A percentile compares a stretch with the other conserved stretches of the same genome.
These are phyloP conservation scores for Zostera marina DNA, from an alignment of 116 monocot species.

Conservation along the genomic window DNA sequence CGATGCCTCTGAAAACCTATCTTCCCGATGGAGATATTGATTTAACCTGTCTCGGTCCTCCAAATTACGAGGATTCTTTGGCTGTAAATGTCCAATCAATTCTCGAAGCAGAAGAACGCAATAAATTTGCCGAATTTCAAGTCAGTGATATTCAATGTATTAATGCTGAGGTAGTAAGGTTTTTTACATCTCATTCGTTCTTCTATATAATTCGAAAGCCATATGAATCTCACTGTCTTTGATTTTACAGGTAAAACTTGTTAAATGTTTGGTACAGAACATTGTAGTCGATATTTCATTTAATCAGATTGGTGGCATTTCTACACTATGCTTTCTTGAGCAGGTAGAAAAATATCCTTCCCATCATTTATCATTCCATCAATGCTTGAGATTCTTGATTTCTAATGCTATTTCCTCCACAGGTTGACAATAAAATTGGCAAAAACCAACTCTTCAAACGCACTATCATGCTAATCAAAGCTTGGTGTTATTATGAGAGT, in stretches of 20 bases:
- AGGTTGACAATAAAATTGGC: constrained; percentile 67
- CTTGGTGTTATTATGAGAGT: constrained; percentile 99
- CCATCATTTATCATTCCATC: background rate
- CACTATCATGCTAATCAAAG: constrained; percentile 89
- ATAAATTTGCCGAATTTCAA: constrained; percentile 70
- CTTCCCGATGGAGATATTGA: constrained; percentile 96
- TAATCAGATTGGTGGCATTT: constrained; percentile 86
- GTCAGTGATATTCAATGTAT: constrained; percentile 95
- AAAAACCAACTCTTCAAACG: constrained; percentile 84
- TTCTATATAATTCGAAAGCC: background rate
- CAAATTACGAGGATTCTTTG: constrained; percentile 60
- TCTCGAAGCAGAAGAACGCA: constrained; percentile 74
- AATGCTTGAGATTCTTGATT: constrained; percentile 1
- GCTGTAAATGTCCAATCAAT: constrained; percentile 50
- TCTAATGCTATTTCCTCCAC: background rate
- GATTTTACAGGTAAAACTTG: constrained; percentile 66
- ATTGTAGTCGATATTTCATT: constrained; percentile 97
- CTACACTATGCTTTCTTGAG: constrained; percentile 90
- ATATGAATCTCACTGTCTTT: background rate
- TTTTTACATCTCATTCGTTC: background rate
- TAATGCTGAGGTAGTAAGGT: constrained; percentile 85
- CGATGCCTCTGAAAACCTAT: constrained; percentile 92
- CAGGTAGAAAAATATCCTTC: constrained; percentile 25
- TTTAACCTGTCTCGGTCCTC: constrained; percentile 44
- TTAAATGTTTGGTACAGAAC: constrained; percentile 90